Evolutionary conservation across 768 basidiomycete species (phyloP).

Genomic region (Rhizopogon roseolus): DNA sequence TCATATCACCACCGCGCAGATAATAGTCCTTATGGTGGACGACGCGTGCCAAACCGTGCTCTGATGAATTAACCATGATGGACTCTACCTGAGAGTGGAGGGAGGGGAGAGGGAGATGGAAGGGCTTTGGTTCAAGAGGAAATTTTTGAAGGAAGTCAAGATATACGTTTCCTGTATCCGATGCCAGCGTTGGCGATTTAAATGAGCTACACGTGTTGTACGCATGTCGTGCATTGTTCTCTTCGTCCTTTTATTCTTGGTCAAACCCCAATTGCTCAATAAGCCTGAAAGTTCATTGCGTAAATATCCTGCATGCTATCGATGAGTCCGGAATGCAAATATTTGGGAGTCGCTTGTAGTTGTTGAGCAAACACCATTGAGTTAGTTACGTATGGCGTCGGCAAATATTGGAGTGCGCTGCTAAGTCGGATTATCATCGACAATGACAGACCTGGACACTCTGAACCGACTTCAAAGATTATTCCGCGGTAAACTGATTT

Average conservation of each 20-base stretch:
- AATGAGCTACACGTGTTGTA: constrained; percentile 30
- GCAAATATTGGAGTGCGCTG: neutral
- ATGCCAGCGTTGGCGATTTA: constrained; percentile 22
- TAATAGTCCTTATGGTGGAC: constrained; percentile 45
- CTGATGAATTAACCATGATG: constrained; percentile 20
- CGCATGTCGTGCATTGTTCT: constrained; percentile 22
- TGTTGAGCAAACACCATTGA: neutral
- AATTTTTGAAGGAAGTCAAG: constrained; percentile 32
- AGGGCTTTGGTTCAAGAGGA: constrained; percentile 26
- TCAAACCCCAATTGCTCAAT: constrained; percentile 1
- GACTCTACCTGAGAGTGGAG: constrained; percentile 17
- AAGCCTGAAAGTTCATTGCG: constrained; percentile 19
- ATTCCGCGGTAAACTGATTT: neutral
- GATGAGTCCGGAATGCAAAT: neutral
- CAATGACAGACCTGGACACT: neutral
- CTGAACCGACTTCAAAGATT: neutral
- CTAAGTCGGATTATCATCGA: neutral
- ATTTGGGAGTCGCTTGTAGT: neutral
- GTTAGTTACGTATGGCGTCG: neutral
- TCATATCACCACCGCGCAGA: constrained; percentile 53
- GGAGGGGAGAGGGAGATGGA: constrained; percentile 23
- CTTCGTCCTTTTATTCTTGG: constrained; percentile 14
- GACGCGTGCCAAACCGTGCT: constrained; percentile 25
- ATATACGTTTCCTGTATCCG: constrained; percentile 24
- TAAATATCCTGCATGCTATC: constrained; percentile 22